Evolutionary conservation across 2,329 filamentous ascomycete species (phyloP).

Genomic region (Calonectria henricotiae): DNA sequence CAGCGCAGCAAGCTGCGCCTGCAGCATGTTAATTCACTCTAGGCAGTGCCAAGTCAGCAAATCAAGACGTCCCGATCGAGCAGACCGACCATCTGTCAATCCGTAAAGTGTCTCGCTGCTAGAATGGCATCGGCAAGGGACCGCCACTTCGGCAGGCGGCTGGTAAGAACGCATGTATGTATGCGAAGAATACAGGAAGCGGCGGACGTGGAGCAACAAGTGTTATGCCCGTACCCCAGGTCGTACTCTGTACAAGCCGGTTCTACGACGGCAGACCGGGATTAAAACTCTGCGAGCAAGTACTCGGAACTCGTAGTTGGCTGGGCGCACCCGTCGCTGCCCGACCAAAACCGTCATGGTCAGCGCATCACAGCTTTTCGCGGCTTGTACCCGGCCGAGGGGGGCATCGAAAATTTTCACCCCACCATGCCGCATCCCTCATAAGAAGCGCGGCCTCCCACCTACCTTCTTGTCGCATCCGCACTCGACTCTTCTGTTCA

Average conservation of each 20-base stretch:
- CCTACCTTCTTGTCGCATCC: constrained; percentile 43
- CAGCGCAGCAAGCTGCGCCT: constrained; percentile 32
- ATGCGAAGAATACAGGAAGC: constrained; percentile 13
- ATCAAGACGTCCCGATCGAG: not conserved
- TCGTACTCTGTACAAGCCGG: constrained; percentile 12
- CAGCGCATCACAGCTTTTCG: constrained; percentile 45
- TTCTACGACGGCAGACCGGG: constrained; percentile 10
- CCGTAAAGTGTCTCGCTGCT: not conserved
- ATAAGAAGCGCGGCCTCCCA: constrained; percentile 49
- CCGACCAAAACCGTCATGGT: constrained; percentile 41
- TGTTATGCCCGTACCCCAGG: not conserved
- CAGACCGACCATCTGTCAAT: constrained; percentile 4
- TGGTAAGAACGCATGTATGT: constrained; percentile 7
- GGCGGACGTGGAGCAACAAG: not conserved
- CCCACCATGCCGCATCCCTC: constrained; percentile 41
- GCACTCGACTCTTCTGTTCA: constrained; percentile 35
- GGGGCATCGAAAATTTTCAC: constrained; percentile 52
- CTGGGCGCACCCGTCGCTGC: constrained; percentile 43
- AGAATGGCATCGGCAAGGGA: constrained; percentile 8
- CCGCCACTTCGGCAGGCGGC: constrained; percentile 2
- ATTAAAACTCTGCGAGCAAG: constrained; percentile 17
- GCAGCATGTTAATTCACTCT: constrained; percentile 27
- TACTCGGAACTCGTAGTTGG: constrained; percentile 31
- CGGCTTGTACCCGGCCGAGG: constrained; percentile 41
- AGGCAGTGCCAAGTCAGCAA: constrained; percentile 37